These are phyloP conservation scores for Russula olivacea DNA, from an alignment of 768 basidiomycete genomes.

Conservation along the genomic window DNA sequence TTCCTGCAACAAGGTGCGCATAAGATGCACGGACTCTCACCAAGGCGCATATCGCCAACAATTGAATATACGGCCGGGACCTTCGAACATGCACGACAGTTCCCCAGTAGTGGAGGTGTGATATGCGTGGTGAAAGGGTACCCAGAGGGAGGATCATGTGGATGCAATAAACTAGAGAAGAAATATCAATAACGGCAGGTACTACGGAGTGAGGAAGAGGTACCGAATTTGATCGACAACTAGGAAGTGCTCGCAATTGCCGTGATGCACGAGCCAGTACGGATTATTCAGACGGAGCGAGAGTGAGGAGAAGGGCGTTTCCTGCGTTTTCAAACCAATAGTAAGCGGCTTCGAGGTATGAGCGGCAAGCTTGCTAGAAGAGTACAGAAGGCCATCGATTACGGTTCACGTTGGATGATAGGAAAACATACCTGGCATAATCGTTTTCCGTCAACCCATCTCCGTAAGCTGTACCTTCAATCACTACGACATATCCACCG, in stretches of 20 bases:
- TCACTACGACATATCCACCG: conserved; percentile 48
- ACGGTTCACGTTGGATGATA: neutral
- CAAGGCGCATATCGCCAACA: conserved; percentile 64
- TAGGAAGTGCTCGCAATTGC: conserved; percentile 77
- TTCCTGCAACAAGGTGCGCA: conserved; percentile 69
- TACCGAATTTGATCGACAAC: conserved; percentile 71
- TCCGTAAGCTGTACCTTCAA: conserved; percentile 57
- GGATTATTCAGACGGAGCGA: conserved; percentile 63
- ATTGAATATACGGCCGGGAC: conserved; percentile 65
- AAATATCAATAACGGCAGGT: neutral
- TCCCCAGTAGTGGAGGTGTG: conserved; percentile 52
- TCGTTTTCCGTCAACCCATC: conserved; percentile 44
- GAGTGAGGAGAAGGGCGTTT: conserved; percentile 49
- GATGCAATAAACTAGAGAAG: conserved; percentile 48
- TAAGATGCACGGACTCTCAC: conserved; percentile 70
- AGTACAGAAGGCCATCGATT: conserved; percentile 3
- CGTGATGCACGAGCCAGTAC: conserved; percentile 76
- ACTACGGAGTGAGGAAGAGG: conserved; percentile 4
- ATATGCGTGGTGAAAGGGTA: conserved; percentile 68
- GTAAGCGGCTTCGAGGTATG: conserved; percentile 35
- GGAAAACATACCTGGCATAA: conserved; percentile 51
- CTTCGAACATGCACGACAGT: conserved; percentile 65
- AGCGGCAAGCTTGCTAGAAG: conserved; percentile 44
- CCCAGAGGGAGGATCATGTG: conserved; percentile 48
- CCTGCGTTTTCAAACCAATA: conserved; percentile 37